Base-by-base conservation (phyloP, 257 asterid species). In the Nemophila menziesii region DNA sequence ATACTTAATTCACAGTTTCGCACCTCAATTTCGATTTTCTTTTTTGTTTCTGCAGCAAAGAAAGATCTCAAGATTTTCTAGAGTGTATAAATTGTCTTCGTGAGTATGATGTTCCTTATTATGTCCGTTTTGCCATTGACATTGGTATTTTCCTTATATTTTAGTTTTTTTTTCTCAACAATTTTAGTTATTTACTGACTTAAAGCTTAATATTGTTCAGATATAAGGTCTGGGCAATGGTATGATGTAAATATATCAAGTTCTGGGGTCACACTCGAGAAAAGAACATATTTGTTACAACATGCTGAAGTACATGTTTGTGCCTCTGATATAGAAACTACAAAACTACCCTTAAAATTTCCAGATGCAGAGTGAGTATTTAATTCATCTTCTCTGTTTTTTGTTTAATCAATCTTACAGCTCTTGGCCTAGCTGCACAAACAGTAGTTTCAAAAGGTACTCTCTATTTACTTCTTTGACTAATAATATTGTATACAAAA, bases 311-410 rank as follows among this genome's bases (percentile, higher is more conserved):
- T 85, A 63, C 98, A 74, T 67, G 92, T 90, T 58, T 85, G 98
- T 63, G 98, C 98, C 49, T 90, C 85, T 72, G 98, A 90, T 81
- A 90, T 90, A 54, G 98, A 90, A 69, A 90, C 98, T 43, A 90
- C 98, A 46, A 90, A 90, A 75, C 98, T 84, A 22, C 94, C 94
- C 21, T 70, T 90, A 67, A 90, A 81, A 75, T 90, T 90, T 65
- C 98, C 98, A 46, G 96, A 85, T 70, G 96, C 98, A 29, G 94
- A 81, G 64, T 87, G n/a, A n/a, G n/a, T n/a, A n/a, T n/a, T n/a
- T n/a, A n/a, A n/a, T n/a, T n/a, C n/a, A n/a, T n/a, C n/a, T n/a
- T n/a, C n/a, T n/a, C n/a, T n/a, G n/a, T n/a, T n/a, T n/a, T n/a
- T n/a, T n/a, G n/a, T n/a, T n/a, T n/a, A n/a, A n/a, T n/a, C n/a